phyloP scores from a whole-genome alignment of 345 rosid species.

The Salix koriyanagi region DNA sequence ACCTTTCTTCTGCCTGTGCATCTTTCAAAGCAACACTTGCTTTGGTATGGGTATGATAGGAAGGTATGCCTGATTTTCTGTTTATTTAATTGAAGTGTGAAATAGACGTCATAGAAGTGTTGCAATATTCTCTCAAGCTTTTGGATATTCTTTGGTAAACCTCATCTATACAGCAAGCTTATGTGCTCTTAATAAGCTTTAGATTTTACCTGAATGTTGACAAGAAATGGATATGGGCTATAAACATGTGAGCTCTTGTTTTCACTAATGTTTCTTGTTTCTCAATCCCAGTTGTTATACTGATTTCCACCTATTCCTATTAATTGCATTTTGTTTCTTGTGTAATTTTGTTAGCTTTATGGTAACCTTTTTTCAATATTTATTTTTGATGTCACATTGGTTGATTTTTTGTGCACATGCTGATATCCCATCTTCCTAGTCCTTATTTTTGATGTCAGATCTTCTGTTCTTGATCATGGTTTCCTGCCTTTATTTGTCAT shows the following conservation, averaged over 20 bases:
- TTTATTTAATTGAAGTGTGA: background rate
- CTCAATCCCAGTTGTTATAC: background rate
- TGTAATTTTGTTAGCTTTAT: background rate
- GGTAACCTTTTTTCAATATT: background rate
- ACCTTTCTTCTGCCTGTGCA: slow-evolving; percentile 90
- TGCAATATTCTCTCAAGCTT: background rate
- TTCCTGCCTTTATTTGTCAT: background rate
- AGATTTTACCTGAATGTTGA: background rate
- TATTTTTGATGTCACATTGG: background rate
- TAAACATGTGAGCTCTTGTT: background rate
- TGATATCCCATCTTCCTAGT: background rate
- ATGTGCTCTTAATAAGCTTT: background rate
- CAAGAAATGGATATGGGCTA: background rate
- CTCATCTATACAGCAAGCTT: background rate
- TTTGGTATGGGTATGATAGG: slow-evolving; percentile 96
- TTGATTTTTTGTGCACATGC: background rate
- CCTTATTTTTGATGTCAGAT: background rate
- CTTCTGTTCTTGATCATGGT: background rate
- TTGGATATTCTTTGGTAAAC: background rate
- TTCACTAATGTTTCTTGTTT: background rate
- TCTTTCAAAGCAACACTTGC: slow-evolving; percentile 91
- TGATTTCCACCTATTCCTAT: background rate
- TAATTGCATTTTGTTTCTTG: background rate
- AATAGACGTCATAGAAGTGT: background rate
- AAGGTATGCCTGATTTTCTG: slow-evolving; percentile 51